Evolutionary conservation across 129 eudicot genomes (phyloP), one percentile per base, ranked within the genome.

Genomic region (Kitagawia praeruptora): DNA sequence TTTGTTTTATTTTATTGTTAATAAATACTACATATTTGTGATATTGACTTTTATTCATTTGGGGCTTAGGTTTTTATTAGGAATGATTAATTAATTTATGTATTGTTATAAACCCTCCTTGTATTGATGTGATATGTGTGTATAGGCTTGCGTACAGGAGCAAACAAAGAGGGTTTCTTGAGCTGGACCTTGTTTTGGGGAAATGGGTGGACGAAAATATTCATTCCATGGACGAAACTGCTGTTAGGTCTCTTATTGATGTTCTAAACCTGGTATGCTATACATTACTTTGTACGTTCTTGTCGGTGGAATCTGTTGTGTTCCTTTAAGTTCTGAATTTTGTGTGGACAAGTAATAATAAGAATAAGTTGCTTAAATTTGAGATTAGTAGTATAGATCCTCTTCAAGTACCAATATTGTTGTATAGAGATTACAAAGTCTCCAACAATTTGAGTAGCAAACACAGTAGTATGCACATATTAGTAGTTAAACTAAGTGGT

Each of bases 111-210:
- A 8, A 58, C 5, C 5, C 5, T 31, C 1, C 2, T 76, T 51
- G 56, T 1, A 4, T 18, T 53, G 45, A 21, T 76, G 28, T 49
- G 61, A 25, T 80, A 8, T 23, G 75, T 75, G 70, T 79, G 70
- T n/a, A 41, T 80, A 96, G 99, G 91, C 85, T 96, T 80, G 40
- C 89, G 41, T 96, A 96, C 83, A 90, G 99, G 86, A 96, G 99
- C 82, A 96, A 90, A 81, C 99, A 96, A 72, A 87, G 99, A 79
- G 99, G 99, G 28, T 96, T 80, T 81, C 90, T 96, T 58, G 99
- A 96, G 91, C 88, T 92, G 82, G 99, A 96, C 78, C 75, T 96
- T 76, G 85, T 92, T 53, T 84, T 96, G 82, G 99, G 98, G 71
- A 90, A 86, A 73, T 96, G 97, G 97, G 99, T 96, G 79, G 96